Conservation (phyloP, 805 yeast species). For the Cyberlindnera xishuangbannaensis region DNA sequence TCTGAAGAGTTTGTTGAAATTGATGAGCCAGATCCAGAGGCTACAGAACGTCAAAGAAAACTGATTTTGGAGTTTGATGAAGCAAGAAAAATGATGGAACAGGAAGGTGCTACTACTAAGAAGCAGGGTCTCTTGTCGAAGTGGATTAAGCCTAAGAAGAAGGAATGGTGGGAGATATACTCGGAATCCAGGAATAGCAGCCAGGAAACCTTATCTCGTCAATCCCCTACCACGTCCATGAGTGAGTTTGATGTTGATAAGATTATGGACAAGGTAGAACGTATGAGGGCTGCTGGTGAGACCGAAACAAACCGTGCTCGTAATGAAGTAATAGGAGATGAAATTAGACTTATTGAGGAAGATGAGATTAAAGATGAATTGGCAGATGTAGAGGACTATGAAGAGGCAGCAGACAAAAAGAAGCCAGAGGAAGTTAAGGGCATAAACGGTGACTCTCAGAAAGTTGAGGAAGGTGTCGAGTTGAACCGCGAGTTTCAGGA, state of each 20-base stretch:
- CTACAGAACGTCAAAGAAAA: conserved; percentile 75
- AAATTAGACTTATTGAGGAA: conserved; percentile 2
- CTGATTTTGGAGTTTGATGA: conserved; percentile 81
- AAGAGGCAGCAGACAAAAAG: too few species aligned
- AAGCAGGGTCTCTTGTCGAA: conserved; percentile 36
- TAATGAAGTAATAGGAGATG: too few species aligned
- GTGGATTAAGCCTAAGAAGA: conserved; percentile 47
- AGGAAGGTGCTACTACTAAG: conserved; percentile 30
- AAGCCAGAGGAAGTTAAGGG: too few species aligned
- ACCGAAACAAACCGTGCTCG: too few species aligned
- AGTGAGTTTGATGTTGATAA: conserved; percentile 19
- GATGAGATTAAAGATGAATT: conserved; percentile 4
- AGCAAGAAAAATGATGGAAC: conserved; percentile 59
- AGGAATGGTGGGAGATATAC: conserved; percentile 48
- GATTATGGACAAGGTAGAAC: conserved; percentile 13
- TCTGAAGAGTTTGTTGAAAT: conserved; percentile 92
- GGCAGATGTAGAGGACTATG: neutral
- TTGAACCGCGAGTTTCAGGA: too few species aligned
- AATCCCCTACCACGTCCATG: conserved; percentile 2
- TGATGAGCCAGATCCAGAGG: conserved; percentile 92
- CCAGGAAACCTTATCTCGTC: conserved; percentile 9
- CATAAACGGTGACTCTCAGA: too few species aligned
- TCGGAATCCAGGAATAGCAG: conserved; percentile 21
- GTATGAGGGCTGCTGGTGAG: conserved; percentile 4
- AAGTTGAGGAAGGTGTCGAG: too few species aligned